A percentile compares a stretch with the other conserved stretches of the same genome.
Evolutionary conservation across 352 stramenopile species (phyloP).

Genomic region (Globisporangium parvum): DNA sequence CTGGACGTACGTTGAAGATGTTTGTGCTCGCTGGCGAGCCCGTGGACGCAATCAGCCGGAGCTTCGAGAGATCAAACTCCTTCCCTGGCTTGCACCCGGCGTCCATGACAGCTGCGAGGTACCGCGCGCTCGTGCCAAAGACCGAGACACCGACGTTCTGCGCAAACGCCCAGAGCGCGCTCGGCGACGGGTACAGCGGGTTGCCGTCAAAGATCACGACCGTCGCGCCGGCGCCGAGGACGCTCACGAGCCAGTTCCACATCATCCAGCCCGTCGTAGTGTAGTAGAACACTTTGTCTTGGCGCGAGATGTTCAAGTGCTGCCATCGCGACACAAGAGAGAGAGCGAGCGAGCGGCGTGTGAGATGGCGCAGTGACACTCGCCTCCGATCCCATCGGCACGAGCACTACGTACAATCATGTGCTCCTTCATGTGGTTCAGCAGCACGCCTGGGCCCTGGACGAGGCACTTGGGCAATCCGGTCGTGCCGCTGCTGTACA

Average conservation of each 20-base stretch:
- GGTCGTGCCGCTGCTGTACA: conserved; percentile 86
- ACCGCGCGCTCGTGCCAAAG: conserved; percentile 71
- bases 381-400: neutral
- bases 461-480: conserved; percentile 85
- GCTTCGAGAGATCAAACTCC: conserved; percentile 59
- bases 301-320: conserved; percentile 57
- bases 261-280: conserved; percentile 86
- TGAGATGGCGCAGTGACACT: neutral
- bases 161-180: conserved; percentile 54
- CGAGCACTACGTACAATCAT: conserved; percentile 37
- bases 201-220: conserved; percentile 80
- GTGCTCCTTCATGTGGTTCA: conserved; percentile 82
- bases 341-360: neutral
- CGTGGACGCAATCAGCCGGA: conserved; percentile 64
- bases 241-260: conserved; percentile 85
- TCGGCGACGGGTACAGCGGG: conserved; percentile 49
- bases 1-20: conserved; percentile 48
- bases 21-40: conserved; percentile 70
- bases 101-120: conserved; percentile 72
- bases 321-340: conserved; percentile 7
- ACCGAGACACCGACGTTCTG: conserved; percentile 54
- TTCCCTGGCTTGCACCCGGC: conserved; percentile 50
- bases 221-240: conserved; percentile 57
- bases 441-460: conserved; percentile 63
- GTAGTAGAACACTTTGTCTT: conserved; percentile 79